Conservation (phyloP, 179 eudicot species). For the Sideroxylon spinosum region DNA sequence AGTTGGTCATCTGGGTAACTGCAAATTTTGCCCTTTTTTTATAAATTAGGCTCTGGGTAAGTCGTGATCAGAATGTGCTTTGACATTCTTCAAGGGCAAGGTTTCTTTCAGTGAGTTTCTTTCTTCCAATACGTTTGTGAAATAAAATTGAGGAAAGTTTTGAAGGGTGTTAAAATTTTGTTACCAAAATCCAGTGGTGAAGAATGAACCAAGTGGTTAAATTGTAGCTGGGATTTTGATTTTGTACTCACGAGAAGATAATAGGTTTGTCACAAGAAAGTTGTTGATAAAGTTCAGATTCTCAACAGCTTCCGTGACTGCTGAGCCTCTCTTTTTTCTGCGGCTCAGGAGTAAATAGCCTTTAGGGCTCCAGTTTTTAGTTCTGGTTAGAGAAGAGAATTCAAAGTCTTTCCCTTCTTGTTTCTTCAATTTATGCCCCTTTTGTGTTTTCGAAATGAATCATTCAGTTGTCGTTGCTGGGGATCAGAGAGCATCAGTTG, state of each 20-base stretch:
- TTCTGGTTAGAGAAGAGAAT: neutral
- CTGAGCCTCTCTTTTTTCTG: conserved; percentile 1
- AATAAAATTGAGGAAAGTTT: neutral
- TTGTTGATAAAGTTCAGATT: conserved; percentile 13
- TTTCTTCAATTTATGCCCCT: conserved; percentile 1
- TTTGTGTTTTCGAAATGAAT: conserved; percentile 41
- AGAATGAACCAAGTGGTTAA: neutral
- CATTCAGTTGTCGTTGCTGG: conserved; percentile 28
- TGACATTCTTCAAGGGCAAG: neutral
- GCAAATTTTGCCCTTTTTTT: neutral
- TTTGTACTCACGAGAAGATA: conserved; percentile 26
- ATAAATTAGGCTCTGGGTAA: neutral
- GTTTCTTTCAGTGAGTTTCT: neutral
- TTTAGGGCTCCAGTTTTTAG: neutral
- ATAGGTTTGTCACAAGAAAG: conserved; percentile 29
- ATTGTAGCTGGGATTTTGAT: conserved; percentile 23
- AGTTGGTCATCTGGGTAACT: neutral
- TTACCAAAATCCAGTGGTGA: neutral
- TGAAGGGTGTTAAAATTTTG: neutral
- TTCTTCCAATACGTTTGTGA: neutral
- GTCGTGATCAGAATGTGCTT: too few species aligned
- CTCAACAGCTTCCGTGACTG: conserved; percentile 19
- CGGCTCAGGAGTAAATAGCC: neutral
- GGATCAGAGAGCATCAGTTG: conserved; percentile 32
- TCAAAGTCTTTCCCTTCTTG: neutral